These are phyloP conservation scores for Spathaspora hagerdaliae DNA, from an alignment of 805 yeast genomes.

Conservation along the genomic window DNA sequence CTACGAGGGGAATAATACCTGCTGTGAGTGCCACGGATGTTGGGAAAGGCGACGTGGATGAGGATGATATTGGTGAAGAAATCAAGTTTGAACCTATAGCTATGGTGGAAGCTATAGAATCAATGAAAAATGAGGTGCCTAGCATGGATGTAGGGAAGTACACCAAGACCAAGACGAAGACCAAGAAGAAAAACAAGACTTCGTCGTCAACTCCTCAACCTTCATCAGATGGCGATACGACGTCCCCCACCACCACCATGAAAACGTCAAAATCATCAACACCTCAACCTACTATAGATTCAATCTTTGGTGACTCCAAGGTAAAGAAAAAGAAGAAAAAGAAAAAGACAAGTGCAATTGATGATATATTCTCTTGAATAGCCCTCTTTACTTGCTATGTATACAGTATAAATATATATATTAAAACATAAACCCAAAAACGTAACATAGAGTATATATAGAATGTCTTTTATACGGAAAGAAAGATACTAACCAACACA, in stretches of 20 bases:
- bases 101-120: background rate
- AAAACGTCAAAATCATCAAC: background rate
- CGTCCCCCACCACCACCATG: background rate
- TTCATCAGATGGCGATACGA: background rate
- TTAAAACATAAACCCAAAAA: background rate
- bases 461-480: background rate
- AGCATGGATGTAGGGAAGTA: background rate
- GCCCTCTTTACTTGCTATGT: too few relatives aligned
- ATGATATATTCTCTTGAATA: conserved; percentile 44
- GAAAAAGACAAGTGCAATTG: conserved; percentile 56
- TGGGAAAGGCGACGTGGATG: background rate
- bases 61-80: conserved; percentile 26
- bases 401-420: too few relatives aligned
- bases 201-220: background rate
- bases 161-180: conserved; percentile 8
- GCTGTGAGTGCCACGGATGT: conserved; percentile 9
- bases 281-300: background rate
- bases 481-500: too few relatives aligned
- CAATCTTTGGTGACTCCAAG: background rate
- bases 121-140: conserved; percentile 8
- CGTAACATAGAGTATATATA: background rate
- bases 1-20: conserved; percentile 7
- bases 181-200: conserved; percentile 6
- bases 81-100: conserved; percentile 22
- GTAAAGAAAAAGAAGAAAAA: conserved; percentile 29